These are phyloP conservation scores for Lippia alba DNA, from an alignment of 305 asterid genomes.

Conservation along the genomic window DNA sequence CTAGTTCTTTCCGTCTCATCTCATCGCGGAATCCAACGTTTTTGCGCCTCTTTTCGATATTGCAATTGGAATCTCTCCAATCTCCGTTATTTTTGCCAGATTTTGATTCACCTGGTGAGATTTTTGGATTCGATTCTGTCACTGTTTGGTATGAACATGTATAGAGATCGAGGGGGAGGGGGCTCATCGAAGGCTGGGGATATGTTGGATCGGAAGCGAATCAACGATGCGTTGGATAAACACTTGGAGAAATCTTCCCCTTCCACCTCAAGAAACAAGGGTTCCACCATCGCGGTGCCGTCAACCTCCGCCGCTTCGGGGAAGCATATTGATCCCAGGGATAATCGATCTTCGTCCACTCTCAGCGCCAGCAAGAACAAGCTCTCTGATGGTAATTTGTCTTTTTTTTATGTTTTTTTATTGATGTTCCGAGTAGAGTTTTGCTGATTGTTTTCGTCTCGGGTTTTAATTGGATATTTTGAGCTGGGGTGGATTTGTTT, in stretches of 20 bases:
- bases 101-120: slow-evolving; percentile 1
- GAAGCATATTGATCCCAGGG: slow-evolving; percentile 61
- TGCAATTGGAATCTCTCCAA: slow-evolving; percentile 9
- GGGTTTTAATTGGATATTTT: background rate
- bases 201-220: slow-evolving; percentile 89
- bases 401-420: too few species aligned
- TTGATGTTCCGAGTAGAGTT: background rate
- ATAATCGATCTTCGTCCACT: slow-evolving; percentile 55
- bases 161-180: slow-evolving; percentile 74
- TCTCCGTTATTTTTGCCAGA: background rate
- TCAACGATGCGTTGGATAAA: slow-evolving; percentile 82
- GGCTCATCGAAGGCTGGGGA: slow-evolving; percentile 72
- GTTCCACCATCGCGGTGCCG: slow-evolving; percentile 48
- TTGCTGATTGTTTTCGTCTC: background rate
- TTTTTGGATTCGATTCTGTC: slow-evolving; percentile 17
- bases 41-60: slow-evolving; percentile 5
- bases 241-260: slow-evolving; percentile 86
- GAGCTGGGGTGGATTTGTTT: slow-evolving; percentile 3
- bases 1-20: slow-evolving; percentile 45
- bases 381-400: slow-evolving; percentile 62
- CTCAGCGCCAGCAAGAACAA: slow-evolving; percentile 58
- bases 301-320: slow-evolving; percentile 60
- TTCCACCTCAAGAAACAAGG: slow-evolving; percentile 70
- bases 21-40: slow-evolving; percentile 26
- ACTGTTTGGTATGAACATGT: slow-evolving; percentile 44